Percentiles rank a stretch among this genome's conserved stretches.
Evolutionary conservation across 148 eudicot genomes (phyloP).

Genomic region (Rhododendron ferrugineum): DNA sequence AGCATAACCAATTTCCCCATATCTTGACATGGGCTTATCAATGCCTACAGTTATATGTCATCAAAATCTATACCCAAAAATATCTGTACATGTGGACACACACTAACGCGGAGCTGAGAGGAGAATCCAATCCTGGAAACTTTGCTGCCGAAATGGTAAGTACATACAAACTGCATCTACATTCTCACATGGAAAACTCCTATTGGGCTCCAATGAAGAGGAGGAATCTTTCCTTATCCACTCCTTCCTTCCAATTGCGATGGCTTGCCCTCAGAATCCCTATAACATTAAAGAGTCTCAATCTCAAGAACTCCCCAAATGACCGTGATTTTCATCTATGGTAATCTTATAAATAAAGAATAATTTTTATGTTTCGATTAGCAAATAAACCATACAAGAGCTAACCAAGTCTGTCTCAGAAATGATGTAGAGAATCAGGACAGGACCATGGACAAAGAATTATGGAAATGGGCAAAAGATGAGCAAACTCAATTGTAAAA

Average conservation of each 20-base stretch:
- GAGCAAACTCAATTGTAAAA: not conserved
- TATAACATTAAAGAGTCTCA: not conserved
- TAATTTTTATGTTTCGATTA: not conserved
- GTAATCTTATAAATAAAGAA: not conserved
- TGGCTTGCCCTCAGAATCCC: not conserved
- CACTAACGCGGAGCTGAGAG: not conserved
- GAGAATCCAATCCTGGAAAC: not conserved
- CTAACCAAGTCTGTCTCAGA: not conserved
- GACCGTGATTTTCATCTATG: not conserved
- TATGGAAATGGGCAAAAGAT: constrained; percentile 1
- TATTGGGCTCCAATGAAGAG: not conserved
- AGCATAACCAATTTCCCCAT: not conserved
- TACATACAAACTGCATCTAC: not conserved
- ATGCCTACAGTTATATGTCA: not conserved
- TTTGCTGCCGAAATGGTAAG: not conserved
- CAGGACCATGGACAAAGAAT: not conserved
- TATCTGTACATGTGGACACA: not conserved
- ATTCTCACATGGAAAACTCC: not conserved
- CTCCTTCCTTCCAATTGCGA: not conserved
- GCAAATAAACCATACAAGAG: not conserved
- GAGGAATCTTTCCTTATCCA: not conserved
- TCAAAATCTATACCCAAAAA: not conserved
- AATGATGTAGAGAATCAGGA: not conserved
- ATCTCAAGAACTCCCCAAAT: not conserved
- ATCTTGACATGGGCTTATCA: not conserved